Base-by-base conservation (phyloP, 139 green algal genomes). In the Coelastrella sp. region DNA sequence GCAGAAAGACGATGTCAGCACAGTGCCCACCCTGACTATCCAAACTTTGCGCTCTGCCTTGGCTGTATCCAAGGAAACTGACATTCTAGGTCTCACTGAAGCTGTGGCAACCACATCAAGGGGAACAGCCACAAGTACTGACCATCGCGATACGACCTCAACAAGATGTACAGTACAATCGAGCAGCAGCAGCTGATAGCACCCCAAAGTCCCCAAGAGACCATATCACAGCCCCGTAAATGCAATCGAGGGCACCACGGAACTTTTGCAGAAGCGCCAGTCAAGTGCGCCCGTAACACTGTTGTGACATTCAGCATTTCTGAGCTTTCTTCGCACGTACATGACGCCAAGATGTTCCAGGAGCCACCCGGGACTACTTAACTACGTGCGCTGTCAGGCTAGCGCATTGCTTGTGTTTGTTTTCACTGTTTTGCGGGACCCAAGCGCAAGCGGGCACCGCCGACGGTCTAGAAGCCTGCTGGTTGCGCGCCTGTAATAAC, bases 11-110 rank as follows among this genome's bases (percentile, higher is more conserved):
- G n/a, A n/a, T n/a, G n/a, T n/a, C n/a, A n/a, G n/a, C n/a, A n/a
- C 32, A 47, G 23, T 19, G 73, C 87, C 60, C 56, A 91, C 87
- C 32, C 78, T 61, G 2, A 91, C 78, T 19, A 91, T 57, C 87
- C 87, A 91, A 23, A 91, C 65, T 56, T 79, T 77, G 20, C 78
- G 54, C 54, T 87, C 78, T 60, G 61, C 61, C 47, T 80, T 86
- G 6, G 79, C 57, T 20, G 66, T 73, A 4, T 87, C 78, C 11
- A 91, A 4, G 5, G 32, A 74, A 60, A 71, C 16, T 8, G 71
- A 73, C 83, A 81, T 89, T 56, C 20, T 59, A 17, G 22, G 47
- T 47, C 20, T 19, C 23, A 57, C 75, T 81, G 75, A 5, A 23
- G 32, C 32, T 19, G 61, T 7, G 17, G 68, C 61, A 71, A 71